These are phyloP conservation scores for Microdochium bolleyi DNA, from an alignment of 2,329 filamentous ascomycete species.

Conservation along the genomic window DNA sequence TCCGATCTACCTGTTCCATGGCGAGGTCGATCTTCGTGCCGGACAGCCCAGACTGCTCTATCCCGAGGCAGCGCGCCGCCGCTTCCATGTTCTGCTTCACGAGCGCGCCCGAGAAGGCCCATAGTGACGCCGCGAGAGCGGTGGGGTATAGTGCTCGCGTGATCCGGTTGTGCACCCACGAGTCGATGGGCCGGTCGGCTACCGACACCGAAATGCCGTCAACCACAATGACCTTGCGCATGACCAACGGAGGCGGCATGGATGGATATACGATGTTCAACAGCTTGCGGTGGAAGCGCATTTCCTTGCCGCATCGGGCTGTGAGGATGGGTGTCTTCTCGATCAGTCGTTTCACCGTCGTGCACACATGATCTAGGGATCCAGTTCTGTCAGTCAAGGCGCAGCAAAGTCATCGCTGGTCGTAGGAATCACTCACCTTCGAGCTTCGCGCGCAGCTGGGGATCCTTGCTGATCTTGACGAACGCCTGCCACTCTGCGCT, in stretches of 20 bases:
- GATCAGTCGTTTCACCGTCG: conserved; percentile 30
- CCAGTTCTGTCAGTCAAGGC: neutral
- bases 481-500: conserved; percentile 60
- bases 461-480: conserved; percentile 47
- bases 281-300: conserved; percentile 45
- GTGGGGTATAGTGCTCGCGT: conserved; percentile 45
- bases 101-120: conserved; percentile 42
- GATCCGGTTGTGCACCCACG: conserved; percentile 33
- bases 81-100: conserved; percentile 33
- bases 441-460: conserved; percentile 35
- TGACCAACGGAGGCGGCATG: conserved; percentile 45
- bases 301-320: conserved; percentile 34
- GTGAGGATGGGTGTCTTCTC: conserved; percentile 33
- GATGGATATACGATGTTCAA: conserved; percentile 54
- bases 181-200: conserved; percentile 39
- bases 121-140: conserved; percentile 39
- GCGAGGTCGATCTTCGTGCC: conserved; percentile 19
- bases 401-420: neutral
- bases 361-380: neutral
- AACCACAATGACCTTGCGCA: neutral
- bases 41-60: conserved; percentile 16
- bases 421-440: conserved; percentile 38
- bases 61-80: conserved; percentile 37
- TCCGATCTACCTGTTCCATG: conserved; percentile 19
- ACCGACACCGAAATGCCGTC: conserved; percentile 40